A percentile compares a stretch with the other conserved stretches of the same genome.
Evolutionary conservation across 1,139 yeast genomes (phyloP).

Genomic region (Chernovozyma sophiae-reginae): DNA sequence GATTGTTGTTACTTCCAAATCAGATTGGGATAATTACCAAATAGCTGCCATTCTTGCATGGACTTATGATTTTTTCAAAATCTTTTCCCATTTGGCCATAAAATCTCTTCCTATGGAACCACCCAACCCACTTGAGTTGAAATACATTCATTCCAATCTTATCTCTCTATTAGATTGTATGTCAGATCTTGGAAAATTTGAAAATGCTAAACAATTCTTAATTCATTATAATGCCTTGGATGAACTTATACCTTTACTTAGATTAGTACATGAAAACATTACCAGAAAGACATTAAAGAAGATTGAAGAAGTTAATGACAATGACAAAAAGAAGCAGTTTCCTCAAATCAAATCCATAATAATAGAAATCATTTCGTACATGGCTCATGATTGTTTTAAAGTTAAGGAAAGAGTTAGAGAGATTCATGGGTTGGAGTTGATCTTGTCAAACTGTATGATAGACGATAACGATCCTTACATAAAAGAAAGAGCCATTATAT

Average conservation of each 20-base stretch:
- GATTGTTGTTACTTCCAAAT: constrained; percentile 44
- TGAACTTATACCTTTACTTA: constrained; percentile 40
- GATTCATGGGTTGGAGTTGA: constrained; percentile 62
- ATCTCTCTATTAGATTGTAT: constrained; percentile 45
- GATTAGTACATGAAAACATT: constrained; percentile 47
- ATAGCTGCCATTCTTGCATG: constrained; percentile 52
- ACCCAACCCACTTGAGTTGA: constrained; percentile 10
- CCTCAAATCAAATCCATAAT: constrained; percentile 60
- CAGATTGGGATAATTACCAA: constrained; percentile 51
- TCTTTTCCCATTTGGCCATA: constrained; percentile 11
- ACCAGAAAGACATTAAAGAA: constrained; percentile 29
- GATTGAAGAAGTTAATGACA: constrained; percentile 11
- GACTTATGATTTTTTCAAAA: constrained; percentile 41
- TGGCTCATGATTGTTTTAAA: constrained; percentile 47
- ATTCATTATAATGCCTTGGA: constrained; percentile 48
- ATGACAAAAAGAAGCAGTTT: constrained; percentile 36
- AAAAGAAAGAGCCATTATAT: constrained; percentile 78
- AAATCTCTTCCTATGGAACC: constrained; percentile 10
- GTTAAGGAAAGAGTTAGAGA: constrained; percentile 68
- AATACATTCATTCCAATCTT: constrained; percentile 19
- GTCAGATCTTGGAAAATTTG: constrained; percentile 47
- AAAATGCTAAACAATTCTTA: constrained; percentile 50
- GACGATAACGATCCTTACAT: constrained; percentile 88
- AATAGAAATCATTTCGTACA: constrained; percentile 56
- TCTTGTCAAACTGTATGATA: constrained; percentile 77